Base-by-base conservation (phyloP, 306 rosid genomes). In the Vigna radiata region DNA sequence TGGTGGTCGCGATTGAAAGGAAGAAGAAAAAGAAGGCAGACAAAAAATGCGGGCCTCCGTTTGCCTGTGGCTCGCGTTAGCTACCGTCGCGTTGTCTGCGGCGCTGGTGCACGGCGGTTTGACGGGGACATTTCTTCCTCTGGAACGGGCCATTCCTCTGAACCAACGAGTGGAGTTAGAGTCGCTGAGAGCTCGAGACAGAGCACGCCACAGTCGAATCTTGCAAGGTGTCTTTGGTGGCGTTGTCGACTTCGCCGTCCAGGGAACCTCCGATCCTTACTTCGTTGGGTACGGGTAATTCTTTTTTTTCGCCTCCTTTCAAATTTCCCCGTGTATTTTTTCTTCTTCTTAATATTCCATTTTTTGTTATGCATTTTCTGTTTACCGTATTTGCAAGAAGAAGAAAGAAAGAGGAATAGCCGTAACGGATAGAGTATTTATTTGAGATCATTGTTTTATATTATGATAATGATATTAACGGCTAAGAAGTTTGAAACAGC, bases 191-290 rank as follows among this genome's bases (percentile, higher is more conserved):
- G 90, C 96, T 61, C 92, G 91, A 33, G 99, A 95, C 88, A 78
- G 83, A 69, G 86, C 83, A 53, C 82, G 97, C 55, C 97, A 89
- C 67, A 77, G 82, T 71, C 90, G 99, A 86, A 83, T 95, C 84
- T 86, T 95, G 91, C 96, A 86, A 53, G 90, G 79, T 50, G 74
- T 39, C 5, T 77, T 6, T 16, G 82, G 81, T 59, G 97, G 97
- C 64, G 86, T 91, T 15, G 91, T 89, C 85, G 87, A 95, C 87
- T 90, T 95, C 96, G 79, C 99, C 48, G 94, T 95, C 79, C 84
- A 81, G 79, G 99, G 99, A 79, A 85, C 91, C 81, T 90, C 96
- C 86, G 99, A 95, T 88, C 99, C 96, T 58, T 87, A 84, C 85
- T 77, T 80, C 72, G 85, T 79, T 76, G 99, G 97, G 96, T 92